Evolutionary conservation across 495 filamentous ascomycete genomes (phyloP).

Genomic region (Neurospora pannonica): DNA sequence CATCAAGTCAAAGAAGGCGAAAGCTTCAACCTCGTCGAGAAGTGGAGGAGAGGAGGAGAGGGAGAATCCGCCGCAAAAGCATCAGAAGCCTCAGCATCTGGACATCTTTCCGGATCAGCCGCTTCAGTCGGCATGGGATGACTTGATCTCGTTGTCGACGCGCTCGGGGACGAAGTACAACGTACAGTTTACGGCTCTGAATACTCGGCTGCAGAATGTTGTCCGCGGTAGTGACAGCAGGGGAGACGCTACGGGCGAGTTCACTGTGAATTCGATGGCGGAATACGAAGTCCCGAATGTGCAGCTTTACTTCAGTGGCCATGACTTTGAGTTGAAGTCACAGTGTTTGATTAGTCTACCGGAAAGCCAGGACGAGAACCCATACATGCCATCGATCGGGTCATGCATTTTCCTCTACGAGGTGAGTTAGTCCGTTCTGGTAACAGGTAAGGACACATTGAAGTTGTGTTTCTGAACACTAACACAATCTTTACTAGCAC

Average conservation of each 20-base stretch:
- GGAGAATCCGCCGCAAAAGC: not conserved
- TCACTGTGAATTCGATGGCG: constrained; percentile 11
- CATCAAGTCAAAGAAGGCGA: constrained; percentile 20
- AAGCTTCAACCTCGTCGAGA: constrained; percentile 7
- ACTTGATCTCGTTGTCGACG: constrained; percentile 22
- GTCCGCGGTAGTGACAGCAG: constrained; percentile 6
- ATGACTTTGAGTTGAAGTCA: constrained; percentile 28
- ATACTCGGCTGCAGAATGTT: constrained; percentile 18
- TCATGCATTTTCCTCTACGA: constrained; percentile 37
- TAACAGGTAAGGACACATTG: not conserved
- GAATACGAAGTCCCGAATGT: constrained; percentile 20
- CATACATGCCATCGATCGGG: constrained; percentile 13
- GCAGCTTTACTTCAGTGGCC: constrained; percentile 17
- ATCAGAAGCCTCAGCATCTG: not conserved
- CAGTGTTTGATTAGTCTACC: constrained; percentile 28
- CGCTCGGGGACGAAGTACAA: constrained; percentile 12
- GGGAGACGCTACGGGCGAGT: constrained; percentile 8
- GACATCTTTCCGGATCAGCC: constrained; percentile 23
- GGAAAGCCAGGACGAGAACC: constrained; percentile 5
- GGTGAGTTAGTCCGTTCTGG: constrained; percentile 11
- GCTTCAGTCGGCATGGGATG: constrained; percentile 34
- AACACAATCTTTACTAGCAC: constrained; percentile 9
- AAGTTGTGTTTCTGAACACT: constrained; percentile 12
- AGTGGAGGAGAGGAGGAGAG: not conserved
- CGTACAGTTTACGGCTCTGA: constrained; percentile 29